phyloP scores from a whole-genome alignment of 805 yeast genomes.

The Yamadazyma endophytica region DNA sequence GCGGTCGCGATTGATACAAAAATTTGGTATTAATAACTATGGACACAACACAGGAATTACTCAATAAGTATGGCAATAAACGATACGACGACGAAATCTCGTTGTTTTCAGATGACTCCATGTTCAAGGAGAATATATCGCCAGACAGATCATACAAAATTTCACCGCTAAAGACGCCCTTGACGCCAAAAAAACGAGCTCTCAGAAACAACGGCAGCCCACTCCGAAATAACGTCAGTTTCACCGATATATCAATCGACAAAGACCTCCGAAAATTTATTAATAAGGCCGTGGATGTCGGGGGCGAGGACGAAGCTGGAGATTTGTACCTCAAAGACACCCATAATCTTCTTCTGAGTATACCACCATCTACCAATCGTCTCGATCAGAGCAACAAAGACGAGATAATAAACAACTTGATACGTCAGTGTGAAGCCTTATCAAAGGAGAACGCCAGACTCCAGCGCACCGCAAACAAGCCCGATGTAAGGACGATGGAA shows the following conservation, averaged over 20 bases:
- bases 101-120: conserved; percentile 12
- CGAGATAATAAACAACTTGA: conserved; percentile 24
- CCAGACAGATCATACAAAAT: conserved; percentile 2
- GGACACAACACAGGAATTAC: conserved; percentile 1
- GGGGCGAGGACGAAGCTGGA: conserved; percentile 3
- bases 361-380: conserved; percentile 17
- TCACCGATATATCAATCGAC: conserved; percentile 1
- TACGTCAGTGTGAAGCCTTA: conserved; percentile 6
- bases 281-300: background rate
- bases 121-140: conserved; percentile 6
- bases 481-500: no score
- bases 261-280: background rate
- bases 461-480: conserved; percentile 7
- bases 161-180: conserved; percentile 6
- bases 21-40: no score
- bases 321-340: conserved; percentile 15
- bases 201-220: conserved; percentile 1
- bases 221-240: background rate
- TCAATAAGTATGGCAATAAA: background rate
- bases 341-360: conserved; percentile 20
- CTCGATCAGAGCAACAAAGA: conserved; percentile 19
- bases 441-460: conserved; percentile 5
- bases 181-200: conserved; percentile 3
- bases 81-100: conserved; percentile 8
- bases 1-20: no score